Conservation (phyloP, 768 basidiomycete genomes). For the Rhodotorula kratochvilovae region DNA sequence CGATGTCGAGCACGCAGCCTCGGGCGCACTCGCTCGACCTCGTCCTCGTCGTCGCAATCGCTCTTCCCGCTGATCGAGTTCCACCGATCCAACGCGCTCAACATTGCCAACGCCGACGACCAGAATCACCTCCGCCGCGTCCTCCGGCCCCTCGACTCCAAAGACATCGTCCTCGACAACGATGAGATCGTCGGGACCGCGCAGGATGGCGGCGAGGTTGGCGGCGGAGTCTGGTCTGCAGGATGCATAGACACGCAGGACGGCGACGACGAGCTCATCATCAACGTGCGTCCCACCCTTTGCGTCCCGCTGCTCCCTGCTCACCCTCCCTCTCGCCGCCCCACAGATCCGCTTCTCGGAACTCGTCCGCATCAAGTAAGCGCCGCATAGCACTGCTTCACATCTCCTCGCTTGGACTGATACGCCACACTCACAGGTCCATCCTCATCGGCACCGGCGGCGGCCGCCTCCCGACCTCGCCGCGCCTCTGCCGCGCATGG, state of each 20-base stretch:
- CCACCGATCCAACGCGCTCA: constrained; percentile 15
- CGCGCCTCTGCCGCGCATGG: constrained; percentile 35
- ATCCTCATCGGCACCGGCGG: constrained; percentile 40
- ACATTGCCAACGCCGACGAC: constrained; percentile 10
- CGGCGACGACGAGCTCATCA: constrained; percentile 39
- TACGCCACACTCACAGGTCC: constrained; percentile 2
- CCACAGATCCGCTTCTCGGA: constrained; percentile 24
- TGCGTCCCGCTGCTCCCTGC: background rate
- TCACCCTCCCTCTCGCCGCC: constrained; percentile 1
- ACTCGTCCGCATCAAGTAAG: constrained; percentile 40
- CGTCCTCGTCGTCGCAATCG: constrained; percentile 15
- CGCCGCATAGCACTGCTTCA: background rate
- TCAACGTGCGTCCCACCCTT: constrained; percentile 23
- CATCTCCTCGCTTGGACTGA: background rate
- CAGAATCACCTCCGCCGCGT: constrained; percentile 15
- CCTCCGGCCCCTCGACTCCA: constrained; percentile 38
- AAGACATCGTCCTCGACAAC: constrained; percentile 38
- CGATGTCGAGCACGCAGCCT: constrained; percentile 9
- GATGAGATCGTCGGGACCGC: constrained; percentile 30
- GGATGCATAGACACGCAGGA: constrained; percentile 36
- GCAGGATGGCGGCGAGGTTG: background rate
- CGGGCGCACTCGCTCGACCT: background rate
- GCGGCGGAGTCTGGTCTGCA: constrained; percentile 18
- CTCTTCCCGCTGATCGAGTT: constrained; percentile 34
- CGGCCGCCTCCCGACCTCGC: constrained; percentile 24